Evolutionary conservation across 768 basidiomycete species (phyloP).

Genomic region (Leccinum broughii): DNA sequence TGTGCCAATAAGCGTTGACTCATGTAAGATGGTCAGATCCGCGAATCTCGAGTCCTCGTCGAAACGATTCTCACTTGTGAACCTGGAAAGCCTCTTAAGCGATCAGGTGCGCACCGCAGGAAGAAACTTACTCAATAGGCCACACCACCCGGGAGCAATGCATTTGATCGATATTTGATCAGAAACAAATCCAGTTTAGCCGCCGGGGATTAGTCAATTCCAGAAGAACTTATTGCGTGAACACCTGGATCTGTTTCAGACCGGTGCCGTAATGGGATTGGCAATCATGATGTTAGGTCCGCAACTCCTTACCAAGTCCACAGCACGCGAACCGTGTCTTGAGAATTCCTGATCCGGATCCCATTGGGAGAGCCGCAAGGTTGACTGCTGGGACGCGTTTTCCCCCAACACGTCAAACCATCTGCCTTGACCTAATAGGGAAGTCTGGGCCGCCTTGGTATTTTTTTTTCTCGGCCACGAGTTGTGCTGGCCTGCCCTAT

Average conservation of each 20-base stretch:
- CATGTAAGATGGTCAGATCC: conserved; percentile 30
- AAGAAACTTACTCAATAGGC: conserved; percentile 32
- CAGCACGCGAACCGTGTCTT: conserved; percentile 11
- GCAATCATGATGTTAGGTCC: conserved; percentile 30
- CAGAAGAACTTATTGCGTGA: conserved; percentile 20
- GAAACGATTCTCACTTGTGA: conserved; percentile 29
- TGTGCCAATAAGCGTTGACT: conserved; percentile 25
- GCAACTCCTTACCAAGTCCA: conserved; percentile 12
- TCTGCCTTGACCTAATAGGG: conserved; percentile 1
- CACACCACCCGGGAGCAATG: conserved; percentile 26
- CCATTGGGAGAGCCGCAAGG: conserved; percentile 19
- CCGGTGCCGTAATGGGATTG: conserved; percentile 36
- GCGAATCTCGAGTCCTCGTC: conserved; percentile 30
- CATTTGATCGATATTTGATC: conserved; percentile 34
- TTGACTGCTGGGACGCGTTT: conserved; percentile 15
- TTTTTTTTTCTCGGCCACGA: conserved; percentile 8
- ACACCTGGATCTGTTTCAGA: conserved; percentile 28
- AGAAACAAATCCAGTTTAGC: conserved; percentile 28
- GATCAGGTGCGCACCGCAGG: conserved; percentile 26
- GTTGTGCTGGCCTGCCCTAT: conserved; percentile 13
- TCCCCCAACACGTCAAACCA: conserved; percentile 18
- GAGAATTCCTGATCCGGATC: conserved; percentile 11
- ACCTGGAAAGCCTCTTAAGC: conserved; percentile 32
- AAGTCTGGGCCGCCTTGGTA: conserved; percentile 6
- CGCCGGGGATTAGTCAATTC: conserved; percentile 36